phyloP scores from a whole-genome alignment of 2,329 filamentous ascomycete species.

The Fusarium anthophilum region DNA sequence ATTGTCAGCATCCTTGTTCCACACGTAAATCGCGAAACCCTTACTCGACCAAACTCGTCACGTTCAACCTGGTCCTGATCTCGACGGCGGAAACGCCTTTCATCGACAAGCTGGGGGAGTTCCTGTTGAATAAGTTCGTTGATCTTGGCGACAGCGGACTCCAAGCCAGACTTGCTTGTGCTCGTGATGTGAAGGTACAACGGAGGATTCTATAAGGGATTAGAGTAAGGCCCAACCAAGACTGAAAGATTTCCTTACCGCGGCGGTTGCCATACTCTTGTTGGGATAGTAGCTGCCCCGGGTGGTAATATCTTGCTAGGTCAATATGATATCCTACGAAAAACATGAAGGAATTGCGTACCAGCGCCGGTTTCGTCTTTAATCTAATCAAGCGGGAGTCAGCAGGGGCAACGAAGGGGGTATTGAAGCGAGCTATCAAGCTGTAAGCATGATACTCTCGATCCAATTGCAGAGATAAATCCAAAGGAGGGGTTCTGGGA shows the following conservation, averaged over 20 bases:
- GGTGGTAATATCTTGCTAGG: constrained; percentile 91
- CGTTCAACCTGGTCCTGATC: constrained; percentile 85
- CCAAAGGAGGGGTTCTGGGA: constrained; percentile 48
- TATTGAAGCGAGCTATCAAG: constrained; percentile 70
- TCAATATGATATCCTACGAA: constrained; percentile 65
- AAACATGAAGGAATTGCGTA: constrained; percentile 70
- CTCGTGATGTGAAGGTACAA: constrained; percentile 96
- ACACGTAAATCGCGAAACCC: constrained; percentile 36
- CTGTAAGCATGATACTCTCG: constrained; percentile 75
- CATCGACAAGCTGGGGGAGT: constrained; percentile 92
- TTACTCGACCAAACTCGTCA: constrained; percentile 89
- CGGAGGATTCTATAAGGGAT: constrained; percentile 76
- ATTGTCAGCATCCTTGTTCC: constrained; percentile 23
- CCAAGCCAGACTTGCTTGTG: constrained; percentile 89
- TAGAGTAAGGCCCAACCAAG: not conserved
- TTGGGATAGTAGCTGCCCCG: constrained; percentile 97
- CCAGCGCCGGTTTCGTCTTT: constrained; percentile 99
- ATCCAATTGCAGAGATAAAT: constrained; percentile 55
- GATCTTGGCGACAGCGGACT: constrained; percentile 86
- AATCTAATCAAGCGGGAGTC: constrained; percentile 96
- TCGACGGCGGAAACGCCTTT: constrained; percentile 87
- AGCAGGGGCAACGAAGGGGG: constrained; percentile 89
- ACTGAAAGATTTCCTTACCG: constrained; percentile 68
- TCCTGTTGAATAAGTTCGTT: constrained; percentile 97
- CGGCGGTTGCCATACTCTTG: constrained; percentile 94